A percentile compares a stretch with the other conserved stretches of the same genome.
Conservation (phyloP, 306 rosid genomes). For the Cicer yamashitae region DNA sequence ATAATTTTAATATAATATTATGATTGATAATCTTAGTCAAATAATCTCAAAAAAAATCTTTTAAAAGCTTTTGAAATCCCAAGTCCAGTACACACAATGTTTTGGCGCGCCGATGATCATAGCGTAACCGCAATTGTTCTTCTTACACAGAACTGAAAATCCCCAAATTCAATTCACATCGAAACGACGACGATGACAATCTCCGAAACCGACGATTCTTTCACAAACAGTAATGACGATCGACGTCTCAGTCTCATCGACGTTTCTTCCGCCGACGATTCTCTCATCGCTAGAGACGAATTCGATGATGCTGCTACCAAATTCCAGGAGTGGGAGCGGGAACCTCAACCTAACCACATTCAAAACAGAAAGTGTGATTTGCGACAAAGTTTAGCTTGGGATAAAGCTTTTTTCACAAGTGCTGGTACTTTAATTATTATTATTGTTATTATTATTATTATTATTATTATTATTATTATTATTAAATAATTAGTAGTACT, state of each 20-base stretch:
- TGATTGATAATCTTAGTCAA: too few species aligned
- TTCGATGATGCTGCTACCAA: conserved; percentile 56
- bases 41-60: too few species aligned
- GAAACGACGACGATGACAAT: conserved; percentile 3
- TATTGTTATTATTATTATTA: not conserved
- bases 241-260: conserved; percentile 93
- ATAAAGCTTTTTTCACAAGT: conserved; percentile 87
- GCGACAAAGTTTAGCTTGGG: conserved; percentile 98
- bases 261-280: conserved; percentile 87
- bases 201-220: conserved; percentile 49
- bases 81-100: too few species aligned
- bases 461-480: not conserved
- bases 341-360: conserved; percentile 52
- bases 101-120: too few species aligned
- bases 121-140: conserved; percentile 1
- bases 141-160: not conserved
- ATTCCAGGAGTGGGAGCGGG: conserved; percentile 54
- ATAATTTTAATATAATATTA: too few species aligned
- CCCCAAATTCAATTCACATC: conserved; percentile 3
- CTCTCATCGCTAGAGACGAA: conserved; percentile 63
- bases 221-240: conserved; percentile 42
- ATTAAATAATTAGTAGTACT: not conserved
- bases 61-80: too few species aligned
- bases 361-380: conserved; percentile 71
- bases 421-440: conserved; percentile 60